phyloP scores from a whole-genome alignment of 2,329 filamentous ascomycete species.

The Aspergillus sp. region DNA sequence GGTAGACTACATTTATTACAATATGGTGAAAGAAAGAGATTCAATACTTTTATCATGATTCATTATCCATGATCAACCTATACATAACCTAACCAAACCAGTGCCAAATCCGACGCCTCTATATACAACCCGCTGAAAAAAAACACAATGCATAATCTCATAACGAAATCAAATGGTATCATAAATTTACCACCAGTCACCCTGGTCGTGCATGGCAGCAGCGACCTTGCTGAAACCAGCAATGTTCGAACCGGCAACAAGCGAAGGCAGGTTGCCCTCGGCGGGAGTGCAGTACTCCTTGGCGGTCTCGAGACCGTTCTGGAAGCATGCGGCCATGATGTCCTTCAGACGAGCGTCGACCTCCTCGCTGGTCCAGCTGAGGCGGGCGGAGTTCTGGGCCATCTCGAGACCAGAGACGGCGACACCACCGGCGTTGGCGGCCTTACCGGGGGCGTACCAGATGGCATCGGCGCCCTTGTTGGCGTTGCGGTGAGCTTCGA shows the following conservation, averaged over 20 bases:
- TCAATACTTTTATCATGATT: background rate
- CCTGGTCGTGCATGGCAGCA: constrained; percentile 89
- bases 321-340: constrained; percentile 94
- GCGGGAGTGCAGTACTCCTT: constrained; percentile 74
- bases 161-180: constrained; percentile 17
- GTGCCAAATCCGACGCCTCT: constrained; percentile 26
- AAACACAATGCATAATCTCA: constrained; percentile 13
- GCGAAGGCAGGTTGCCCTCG: constrained; percentile 78
- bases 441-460: constrained; percentile 97
- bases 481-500: constrained; percentile 65
- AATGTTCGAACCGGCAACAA: constrained; percentile 94
- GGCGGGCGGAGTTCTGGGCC: constrained; percentile 89
- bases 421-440: constrained; percentile 94
- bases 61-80: background rate
- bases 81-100: constrained; percentile 1
- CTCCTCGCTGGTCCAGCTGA: constrained; percentile 81
- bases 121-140: constrained; percentile 19
- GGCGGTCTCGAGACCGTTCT: constrained; percentile 80
- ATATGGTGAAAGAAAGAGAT: background rate
- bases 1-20: background rate
- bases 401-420: constrained; percentile 97
- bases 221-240: constrained; percentile 97
- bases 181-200: constrained; percentile 69
- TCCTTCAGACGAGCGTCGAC: constrained; percentile 84
- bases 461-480: constrained; percentile 63